Conservation (phyloP, 2,329 filamentous ascomycete species). For the Aspergillus uvarum region DNA sequence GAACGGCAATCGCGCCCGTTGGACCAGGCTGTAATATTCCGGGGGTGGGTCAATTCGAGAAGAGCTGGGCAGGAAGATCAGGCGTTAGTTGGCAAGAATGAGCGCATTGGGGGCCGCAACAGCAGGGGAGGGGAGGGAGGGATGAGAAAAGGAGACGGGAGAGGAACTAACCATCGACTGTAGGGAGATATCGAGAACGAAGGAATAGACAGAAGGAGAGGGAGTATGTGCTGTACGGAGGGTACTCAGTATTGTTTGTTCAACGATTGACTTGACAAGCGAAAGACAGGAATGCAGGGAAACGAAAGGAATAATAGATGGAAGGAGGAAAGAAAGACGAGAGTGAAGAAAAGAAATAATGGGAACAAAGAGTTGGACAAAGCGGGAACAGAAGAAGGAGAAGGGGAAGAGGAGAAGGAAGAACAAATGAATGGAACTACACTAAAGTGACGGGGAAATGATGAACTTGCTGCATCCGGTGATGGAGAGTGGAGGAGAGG, state of each 20-base stretch:
- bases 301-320: constrained; percentile 16
- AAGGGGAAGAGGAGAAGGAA: not conserved
- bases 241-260: not conserved
- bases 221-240: not conserved
- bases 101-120: constrained; percentile 12
- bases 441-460: constrained; percentile 6
- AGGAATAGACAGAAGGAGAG: constrained; percentile 9
- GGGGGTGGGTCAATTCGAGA: not conserved
- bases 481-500: not conserved
- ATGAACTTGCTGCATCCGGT: not conserved
- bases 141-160: constrained; percentile 15
- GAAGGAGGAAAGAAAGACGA: constrained; percentile 12
- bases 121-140: constrained; percentile 11
- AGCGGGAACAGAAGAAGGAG: constrained; percentile 6
- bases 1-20: constrained; percentile 8
- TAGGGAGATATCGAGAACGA: constrained; percentile 17
- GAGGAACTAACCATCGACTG: constrained; percentile 13
- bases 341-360: constrained; percentile 8
- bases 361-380: constrained; percentile 9
- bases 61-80: constrained; percentile 8
- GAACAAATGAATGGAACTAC: constrained; percentile 8
- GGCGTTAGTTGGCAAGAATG: constrained; percentile 13
- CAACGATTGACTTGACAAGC: not conserved
- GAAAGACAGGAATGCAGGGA: constrained; percentile 5
- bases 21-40: not conserved